These are phyloP conservation scores for Hibiscus tridactylites DNA, from an alignment of 345 rosid genomes.

Conservation along the genomic window DNA sequence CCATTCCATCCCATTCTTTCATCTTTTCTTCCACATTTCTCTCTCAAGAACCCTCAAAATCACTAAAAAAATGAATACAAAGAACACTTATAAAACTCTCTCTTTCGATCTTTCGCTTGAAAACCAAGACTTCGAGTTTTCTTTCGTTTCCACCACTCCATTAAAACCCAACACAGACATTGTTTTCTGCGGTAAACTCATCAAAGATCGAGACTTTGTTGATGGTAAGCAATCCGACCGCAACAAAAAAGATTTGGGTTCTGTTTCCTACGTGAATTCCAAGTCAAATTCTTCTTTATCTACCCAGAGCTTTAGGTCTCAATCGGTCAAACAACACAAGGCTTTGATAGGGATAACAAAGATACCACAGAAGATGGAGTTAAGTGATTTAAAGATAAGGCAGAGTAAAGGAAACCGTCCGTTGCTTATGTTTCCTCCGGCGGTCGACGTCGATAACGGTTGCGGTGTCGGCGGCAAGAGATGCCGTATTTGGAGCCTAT, in stretches of 20 bases:
- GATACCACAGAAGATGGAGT: not conserved
- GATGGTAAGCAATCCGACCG: too few species aligned
- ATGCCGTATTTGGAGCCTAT: not conserved
- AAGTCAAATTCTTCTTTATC: not conserved
- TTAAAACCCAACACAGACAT: too few species aligned
- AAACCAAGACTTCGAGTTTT: too few species aligned
- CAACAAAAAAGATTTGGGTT: not conserved
- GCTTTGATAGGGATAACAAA: not conserved
- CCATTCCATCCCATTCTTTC: too few species aligned
- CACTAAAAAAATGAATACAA: too few species aligned
- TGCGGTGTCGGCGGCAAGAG: not conserved
- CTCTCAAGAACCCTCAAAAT: too few species aligned
- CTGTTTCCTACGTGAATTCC: not conserved
- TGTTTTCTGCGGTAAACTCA: too few species aligned
- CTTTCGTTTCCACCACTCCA: too few species aligned
- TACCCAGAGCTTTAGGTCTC: not conserved
- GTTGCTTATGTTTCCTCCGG: conserved; percentile 20
- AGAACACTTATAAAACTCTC: too few species aligned
- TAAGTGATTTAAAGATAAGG: not conserved
- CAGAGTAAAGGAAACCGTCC: not conserved
- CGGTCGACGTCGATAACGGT: not conserved
- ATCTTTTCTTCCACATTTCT: too few species aligned
- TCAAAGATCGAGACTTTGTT: too few species aligned
- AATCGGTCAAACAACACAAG: not conserved
- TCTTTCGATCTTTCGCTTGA: too few species aligned